These are phyloP conservation scores for Ophiocordyceps camponoti-floridani DNA, from an alignment of 2,329 filamentous ascomycete species.

Conservation along the genomic window DNA sequence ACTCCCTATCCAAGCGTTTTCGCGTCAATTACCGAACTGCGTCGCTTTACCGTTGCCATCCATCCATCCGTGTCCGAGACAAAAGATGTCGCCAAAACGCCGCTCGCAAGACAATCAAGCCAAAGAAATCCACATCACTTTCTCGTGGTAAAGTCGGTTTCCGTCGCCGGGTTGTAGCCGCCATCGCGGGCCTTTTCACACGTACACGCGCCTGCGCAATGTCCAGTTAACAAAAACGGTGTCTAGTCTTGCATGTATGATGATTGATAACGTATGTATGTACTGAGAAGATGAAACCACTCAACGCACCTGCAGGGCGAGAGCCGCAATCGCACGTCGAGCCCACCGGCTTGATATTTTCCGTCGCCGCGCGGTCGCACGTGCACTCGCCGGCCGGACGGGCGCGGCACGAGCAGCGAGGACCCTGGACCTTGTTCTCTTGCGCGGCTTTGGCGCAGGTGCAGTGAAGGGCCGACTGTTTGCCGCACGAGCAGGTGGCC, in stretches of 20 bases:
- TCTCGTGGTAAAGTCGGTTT: constrained; percentile 78
- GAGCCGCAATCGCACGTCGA: constrained; percentile 61
- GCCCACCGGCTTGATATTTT: constrained; percentile 47
- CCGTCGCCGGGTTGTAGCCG: constrained; percentile 42
- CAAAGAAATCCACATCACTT: constrained; percentile 13
- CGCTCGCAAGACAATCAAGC: no score
- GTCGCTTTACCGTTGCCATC: no score
- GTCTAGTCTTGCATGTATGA: no score
- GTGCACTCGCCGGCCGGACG: constrained; percentile 68
- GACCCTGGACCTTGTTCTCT: constrained; percentile 58
- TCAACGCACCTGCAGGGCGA: constrained; percentile 45
- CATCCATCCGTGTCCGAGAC: no score
- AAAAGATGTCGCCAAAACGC: no score
- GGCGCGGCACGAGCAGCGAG: constrained; percentile 69
- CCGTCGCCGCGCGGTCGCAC: constrained; percentile 51
- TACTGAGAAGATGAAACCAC: neutral
- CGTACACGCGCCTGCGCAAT: constrained; percentile 46
- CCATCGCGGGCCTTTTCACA: constrained; percentile 57
- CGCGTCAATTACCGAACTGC: no score
- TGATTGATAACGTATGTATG: neutral
- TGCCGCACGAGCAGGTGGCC: constrained; percentile 73
- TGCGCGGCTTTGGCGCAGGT: constrained; percentile 56
- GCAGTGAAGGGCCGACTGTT: constrained; percentile 75
- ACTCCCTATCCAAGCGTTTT: no score
- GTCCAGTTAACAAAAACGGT: constrained; percentile 4